A percentile compares a stretch with the other conserved stretches of the same genome.
These are phyloP conservation scores for Gossypium schwendimanii DNA, from an alignment of 441 rosid genomes.

Conservation along the genomic window DNA sequence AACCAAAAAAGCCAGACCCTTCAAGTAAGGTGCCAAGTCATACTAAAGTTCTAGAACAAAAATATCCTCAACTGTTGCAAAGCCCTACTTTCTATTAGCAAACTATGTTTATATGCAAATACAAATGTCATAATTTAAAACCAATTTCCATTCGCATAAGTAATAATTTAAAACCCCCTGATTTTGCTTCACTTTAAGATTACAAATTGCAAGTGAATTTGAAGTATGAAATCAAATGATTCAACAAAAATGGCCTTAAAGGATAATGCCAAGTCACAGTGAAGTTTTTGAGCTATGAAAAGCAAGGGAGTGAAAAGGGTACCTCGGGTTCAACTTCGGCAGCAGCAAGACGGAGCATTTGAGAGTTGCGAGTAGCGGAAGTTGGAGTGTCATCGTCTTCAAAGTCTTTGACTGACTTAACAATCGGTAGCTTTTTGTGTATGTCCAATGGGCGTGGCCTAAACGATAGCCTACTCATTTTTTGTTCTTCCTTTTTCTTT, in stretches of 20 bases:
- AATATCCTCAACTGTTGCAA: neutral
- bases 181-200: neutral
- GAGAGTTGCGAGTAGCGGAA: conserved; percentile 66
- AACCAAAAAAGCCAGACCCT: neutral
- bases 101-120: neutral
- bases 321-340: conserved; percentile 55
- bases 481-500: conserved; percentile 9
- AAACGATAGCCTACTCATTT: conserved; percentile 79
- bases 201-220: neutral
- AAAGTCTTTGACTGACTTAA: conserved; percentile 78
- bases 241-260: too few species aligned
- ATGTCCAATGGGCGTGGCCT: conserved; percentile 88
- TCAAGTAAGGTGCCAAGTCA: neutral
- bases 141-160: neutral
- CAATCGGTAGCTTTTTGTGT: conserved; percentile 85
- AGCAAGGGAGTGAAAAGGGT: neutral
- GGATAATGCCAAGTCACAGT: too few species aligned
- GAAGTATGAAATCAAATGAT: neutral
- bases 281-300: neutral
- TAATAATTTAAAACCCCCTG: neutral
- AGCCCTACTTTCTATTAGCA: neutral
- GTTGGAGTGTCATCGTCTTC: conserved; percentile 82
- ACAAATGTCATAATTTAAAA: neutral
- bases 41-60: neutral
- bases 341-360: conserved; percentile 53